A percentile compares a stretch with the other conserved stretches of the same genome.
Conservation (phyloP, 768 basidiomycete genomes). For the Leccinellum rugosiceps region DNA sequence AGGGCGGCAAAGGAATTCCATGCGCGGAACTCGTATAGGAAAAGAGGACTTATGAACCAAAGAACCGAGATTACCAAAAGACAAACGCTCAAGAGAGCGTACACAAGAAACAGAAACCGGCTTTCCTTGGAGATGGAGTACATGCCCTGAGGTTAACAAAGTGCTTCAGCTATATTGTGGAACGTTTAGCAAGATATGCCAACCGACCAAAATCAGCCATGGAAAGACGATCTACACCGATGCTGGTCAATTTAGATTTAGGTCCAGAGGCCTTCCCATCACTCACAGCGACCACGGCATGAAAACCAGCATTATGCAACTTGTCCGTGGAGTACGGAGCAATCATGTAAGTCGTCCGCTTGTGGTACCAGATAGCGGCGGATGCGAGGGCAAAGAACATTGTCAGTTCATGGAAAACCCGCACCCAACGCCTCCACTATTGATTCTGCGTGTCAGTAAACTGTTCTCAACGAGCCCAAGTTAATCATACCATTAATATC, state of each 20-base stretch:
- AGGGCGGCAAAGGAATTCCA: conserved; percentile 48
- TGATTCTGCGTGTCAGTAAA: background rate
- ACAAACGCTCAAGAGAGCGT: conserved; percentile 37
- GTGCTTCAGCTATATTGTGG: background rate
- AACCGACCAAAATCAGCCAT: conserved; percentile 44
- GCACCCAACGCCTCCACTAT: conserved; percentile 49
- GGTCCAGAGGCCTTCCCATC: background rate
- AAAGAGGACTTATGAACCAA: conserved; percentile 41
- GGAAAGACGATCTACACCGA: conserved; percentile 38
- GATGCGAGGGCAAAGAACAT: conserved; percentile 49
- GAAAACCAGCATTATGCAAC: conserved; percentile 42
- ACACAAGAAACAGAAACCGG: conserved; percentile 36
- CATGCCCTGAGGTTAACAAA: conserved; percentile 40
- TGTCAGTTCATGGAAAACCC: conserved; percentile 45
- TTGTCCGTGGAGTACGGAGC: conserved; percentile 32
- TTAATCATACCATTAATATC: conserved; percentile 42
- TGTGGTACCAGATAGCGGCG: conserved; percentile 48
- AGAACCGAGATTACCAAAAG: conserved; percentile 38
- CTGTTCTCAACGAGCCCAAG: background rate
- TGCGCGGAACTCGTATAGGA: conserved; percentile 32
- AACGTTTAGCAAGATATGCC: background rate
- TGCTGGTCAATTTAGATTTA: background rate
- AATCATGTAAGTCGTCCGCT: conserved; percentile 38
- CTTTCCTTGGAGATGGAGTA: conserved; percentile 45
- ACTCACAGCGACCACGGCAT: conserved; percentile 41